Evolutionary conservation across 2,329 filamentous ascomycete genomes (phyloP).

Genomic region (Aspergillus proliferans): DNA sequence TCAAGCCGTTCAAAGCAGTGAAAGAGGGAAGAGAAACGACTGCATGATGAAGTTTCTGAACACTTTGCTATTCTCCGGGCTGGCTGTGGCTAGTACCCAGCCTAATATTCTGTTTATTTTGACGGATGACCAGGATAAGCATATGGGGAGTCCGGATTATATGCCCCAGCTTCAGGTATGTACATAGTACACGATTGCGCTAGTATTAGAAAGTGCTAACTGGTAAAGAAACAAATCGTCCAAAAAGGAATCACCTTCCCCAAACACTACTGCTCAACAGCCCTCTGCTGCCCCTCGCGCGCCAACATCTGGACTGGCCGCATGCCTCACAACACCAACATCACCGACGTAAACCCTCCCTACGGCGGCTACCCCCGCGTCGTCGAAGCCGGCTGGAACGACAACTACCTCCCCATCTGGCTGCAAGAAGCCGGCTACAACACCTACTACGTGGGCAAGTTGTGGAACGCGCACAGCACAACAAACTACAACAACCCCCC

Average conservation of each 20-base stretch:
- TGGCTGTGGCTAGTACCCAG: conserved; percentile 14
- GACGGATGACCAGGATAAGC: conserved; percentile 59
- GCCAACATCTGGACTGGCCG: conserved; percentile 59
- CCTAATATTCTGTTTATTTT: conserved; percentile 62
- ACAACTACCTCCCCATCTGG: conserved; percentile 65
- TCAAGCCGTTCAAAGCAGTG: background rate
- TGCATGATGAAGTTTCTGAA: conserved; percentile 9
- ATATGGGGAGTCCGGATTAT: conserved; percentile 36
- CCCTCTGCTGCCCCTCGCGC: conserved; percentile 60
- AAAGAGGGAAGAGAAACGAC: too few species aligned
- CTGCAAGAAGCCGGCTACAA: conserved; percentile 62
- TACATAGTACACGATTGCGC: background rate
- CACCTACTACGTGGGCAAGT: conserved; percentile 65
- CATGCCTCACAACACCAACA: conserved; percentile 62
- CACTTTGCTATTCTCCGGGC: conserved; percentile 7
- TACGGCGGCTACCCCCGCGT: conserved; percentile 57
- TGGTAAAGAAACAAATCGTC: conserved; percentile 46
- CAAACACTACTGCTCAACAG: conserved; percentile 56
- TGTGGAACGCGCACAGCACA: conserved; percentile 60
- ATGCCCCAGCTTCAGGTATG: conserved; percentile 43
- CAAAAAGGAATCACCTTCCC: conserved; percentile 53
- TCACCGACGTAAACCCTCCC: conserved; percentile 44
- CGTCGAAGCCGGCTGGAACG: conserved; percentile 57
- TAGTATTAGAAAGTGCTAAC: conserved; percentile 10
- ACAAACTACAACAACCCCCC: conserved; percentile 56